Evolutionary conservation across 805 yeast genomes (phyloP), one percentile per base, ranked within the genome.

Genomic region (Hanseniaspora guilliermondii): DNA sequence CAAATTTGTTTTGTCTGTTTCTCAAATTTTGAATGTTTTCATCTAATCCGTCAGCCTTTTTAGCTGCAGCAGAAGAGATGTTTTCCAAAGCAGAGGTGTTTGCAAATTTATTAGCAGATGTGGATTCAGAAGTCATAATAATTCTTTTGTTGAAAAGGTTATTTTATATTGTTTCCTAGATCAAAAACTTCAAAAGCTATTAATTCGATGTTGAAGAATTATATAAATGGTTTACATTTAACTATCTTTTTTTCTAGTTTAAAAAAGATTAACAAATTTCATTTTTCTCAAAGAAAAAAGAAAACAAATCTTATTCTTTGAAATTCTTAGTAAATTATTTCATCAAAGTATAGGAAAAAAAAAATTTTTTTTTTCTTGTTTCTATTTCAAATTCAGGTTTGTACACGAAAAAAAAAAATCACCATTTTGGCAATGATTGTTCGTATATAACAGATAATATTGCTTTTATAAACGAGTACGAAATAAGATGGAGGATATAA

Each of bases 1-100:
- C 85, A 69, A 91, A 91, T 53, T 81, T 76, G 14, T 72, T 71
- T 60, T 72, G 76, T 59, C 69, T 67, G 35, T 63, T 60, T 60
- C 70, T 69, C 39, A 70, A 55, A 33, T 53, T 35, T 56, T 38
- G 53, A 35, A 42, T 45, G 3, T 47, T 32, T 17, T 25, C 40
- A 9, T 35, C 32, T 16, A 53, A 27, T 16, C 17, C 36, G 12
- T 24, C 27, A 27, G 42, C 12, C 11, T 49, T 22, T 21, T 33
- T n/a, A 35, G 48, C 42, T 19, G 53, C 53, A 19, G 36, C 11
- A 16, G 46, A 14, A 39, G 53, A 49, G 27, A 49, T 49, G 21
- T 35, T 27, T 41, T 49, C 53, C 36, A 49, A 42, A 41, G 47
- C 53, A 17, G 53, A n/a, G 5, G 53, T 49, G 17, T 49, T 41